Percentiles rank a stretch among this genome's conserved stretches.
Conservation (phyloP, 2,329 filamentous ascomycete genomes). For the Pseudocercospora pini-densiflorae region DNA sequence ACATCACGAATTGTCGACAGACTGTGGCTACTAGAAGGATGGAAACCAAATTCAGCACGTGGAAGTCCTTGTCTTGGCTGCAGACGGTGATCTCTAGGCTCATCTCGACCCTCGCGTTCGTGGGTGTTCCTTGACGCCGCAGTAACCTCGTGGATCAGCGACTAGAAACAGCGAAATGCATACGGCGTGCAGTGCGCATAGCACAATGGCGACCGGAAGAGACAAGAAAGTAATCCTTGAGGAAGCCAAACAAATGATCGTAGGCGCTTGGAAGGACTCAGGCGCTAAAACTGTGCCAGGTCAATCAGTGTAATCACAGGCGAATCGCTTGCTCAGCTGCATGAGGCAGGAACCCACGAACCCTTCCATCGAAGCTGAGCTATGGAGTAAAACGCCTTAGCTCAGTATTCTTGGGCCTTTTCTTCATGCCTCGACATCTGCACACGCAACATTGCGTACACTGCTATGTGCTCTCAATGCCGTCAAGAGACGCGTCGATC, state of each 20-base stretch:
- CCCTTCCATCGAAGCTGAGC: neutral
- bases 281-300: neutral
- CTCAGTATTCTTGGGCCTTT: neutral
- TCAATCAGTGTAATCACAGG: constrained; percentile 2
- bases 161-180: neutral
- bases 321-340: constrained; percentile 6
- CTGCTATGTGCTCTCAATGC: neutral
- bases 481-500: constrained; percentile 2
- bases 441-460: neutral
- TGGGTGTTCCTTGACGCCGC: neutral
- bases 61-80: neutral
- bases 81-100: neutral
- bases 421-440: neutral
- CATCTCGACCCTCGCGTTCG: neutral
- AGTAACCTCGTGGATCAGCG: neutral
- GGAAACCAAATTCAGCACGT: neutral
- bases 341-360: neutral
- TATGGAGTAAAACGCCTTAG: neutral
- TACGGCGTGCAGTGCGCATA: neutral
- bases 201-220: neutral
- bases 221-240: neutral
- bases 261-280: neutral
- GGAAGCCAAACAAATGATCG: neutral
- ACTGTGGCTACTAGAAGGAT: neutral
- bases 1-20: neutral